Percentiles rank a stretch among this genome's conserved stretches.
Evolutionary conservation across 2,329 filamentous ascomycete genomes (phyloP).

Genomic region (Aspergillaceae sp.): DNA sequence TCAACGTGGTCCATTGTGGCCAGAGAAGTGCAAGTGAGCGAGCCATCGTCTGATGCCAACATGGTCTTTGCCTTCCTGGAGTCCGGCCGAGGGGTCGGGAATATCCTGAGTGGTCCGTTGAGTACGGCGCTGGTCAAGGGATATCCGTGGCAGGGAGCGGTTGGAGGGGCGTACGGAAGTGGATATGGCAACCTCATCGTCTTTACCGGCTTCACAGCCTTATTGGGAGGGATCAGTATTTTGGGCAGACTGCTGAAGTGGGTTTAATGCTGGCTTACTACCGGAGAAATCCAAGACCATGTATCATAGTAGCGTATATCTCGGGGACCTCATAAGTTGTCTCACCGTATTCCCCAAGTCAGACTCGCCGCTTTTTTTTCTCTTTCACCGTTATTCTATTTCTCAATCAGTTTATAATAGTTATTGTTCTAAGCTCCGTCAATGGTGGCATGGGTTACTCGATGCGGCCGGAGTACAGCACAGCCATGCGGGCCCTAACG

Average conservation of each 20-base stretch:
- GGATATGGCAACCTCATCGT: conserved; percentile 21
- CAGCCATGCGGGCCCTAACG: too few relatives aligned
- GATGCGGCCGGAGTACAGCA: background rate
- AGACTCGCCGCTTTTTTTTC: too few relatives aligned
- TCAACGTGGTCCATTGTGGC: conserved; percentile 40
- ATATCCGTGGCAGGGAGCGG: conserved; percentile 11
- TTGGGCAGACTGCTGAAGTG: background rate
- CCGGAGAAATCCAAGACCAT: too few relatives aligned
- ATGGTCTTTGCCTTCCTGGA: conserved; percentile 43
- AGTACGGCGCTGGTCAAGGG: conserved; percentile 33
- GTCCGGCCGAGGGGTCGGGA: conserved; percentile 45
- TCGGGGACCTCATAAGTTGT: too few relatives aligned
- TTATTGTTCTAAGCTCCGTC: background rate
- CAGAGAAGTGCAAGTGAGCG: conserved; percentile 31
- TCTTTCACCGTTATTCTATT: too few relatives aligned
- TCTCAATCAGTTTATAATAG: background rate
- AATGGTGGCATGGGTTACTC: background rate
- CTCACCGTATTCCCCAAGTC: too few relatives aligned
- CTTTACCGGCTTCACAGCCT: conserved; percentile 17
- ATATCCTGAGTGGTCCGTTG: conserved; percentile 43
- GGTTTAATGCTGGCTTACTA: background rate
- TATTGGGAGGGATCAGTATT: background rate
- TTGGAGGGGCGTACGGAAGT: conserved; percentile 18
- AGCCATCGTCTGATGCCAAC: conserved; percentile 34
- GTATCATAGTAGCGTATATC: too few relatives aligned